Conservation (phyloP, 208 protist genomes). For the Herpetomonas muscarum region DNA sequence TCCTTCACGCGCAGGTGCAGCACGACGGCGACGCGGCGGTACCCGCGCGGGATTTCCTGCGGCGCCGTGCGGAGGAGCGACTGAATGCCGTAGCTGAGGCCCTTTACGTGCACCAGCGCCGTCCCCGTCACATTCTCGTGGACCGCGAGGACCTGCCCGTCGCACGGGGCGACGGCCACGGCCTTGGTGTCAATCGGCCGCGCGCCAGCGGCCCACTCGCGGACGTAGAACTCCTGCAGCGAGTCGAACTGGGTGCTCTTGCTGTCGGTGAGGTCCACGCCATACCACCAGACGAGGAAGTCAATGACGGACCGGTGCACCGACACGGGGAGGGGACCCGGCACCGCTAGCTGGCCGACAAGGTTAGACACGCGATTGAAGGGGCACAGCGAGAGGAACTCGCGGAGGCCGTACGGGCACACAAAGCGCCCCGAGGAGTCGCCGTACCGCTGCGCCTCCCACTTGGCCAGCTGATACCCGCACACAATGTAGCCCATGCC, state of each 20-base stretch:
- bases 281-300: conserved; percentile 46
- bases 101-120: conserved; percentile 78
- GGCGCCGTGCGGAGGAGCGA: conserved; percentile 48
- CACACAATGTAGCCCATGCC: conserved; percentile 28
- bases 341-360: conserved; percentile 40
- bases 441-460: conserved; percentile 48
- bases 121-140: conserved; percentile 32
- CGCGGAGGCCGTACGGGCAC: conserved; percentile 54
- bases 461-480: conserved; percentile 55
- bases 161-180: conserved; percentile 54
- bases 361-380: conserved; percentile 59
- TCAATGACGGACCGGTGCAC: conserved; percentile 46
- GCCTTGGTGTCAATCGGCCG: conserved; percentile 29
- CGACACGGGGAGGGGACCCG: conserved; percentile 26
- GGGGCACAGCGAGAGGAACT: conserved; percentile 61
- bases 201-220: conserved; percentile 40
- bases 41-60: conserved; percentile 21
- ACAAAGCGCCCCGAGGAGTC: conserved; percentile 26
- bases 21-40: conserved; percentile 49
- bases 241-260: conserved; percentile 32
- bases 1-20: conserved; percentile 68
- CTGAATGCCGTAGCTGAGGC: conserved; percentile 54
- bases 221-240: conserved; percentile 80
- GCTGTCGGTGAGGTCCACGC: conserved; percentile 41
- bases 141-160: conserved; percentile 62